Conservation (phyloP, 495 filamentous ascomycete species). For the Parathielavia hyrcaniae region DNA sequence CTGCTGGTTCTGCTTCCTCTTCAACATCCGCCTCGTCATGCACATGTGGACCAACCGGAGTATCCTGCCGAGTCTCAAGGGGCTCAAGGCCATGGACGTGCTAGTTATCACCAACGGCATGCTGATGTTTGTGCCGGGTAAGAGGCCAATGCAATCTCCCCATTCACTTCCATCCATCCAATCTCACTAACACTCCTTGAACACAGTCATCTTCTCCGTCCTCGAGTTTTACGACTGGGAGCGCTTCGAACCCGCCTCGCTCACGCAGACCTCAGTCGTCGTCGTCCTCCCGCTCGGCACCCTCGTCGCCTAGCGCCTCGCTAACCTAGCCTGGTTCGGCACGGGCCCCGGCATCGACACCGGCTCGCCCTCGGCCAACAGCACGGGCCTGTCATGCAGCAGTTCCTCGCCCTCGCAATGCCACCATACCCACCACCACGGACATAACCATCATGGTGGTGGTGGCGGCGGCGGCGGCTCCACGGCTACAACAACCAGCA, state of each 20-base stretch:
- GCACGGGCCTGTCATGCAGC: too few relatives aligned
- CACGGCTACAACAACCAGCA: too few relatives aligned
- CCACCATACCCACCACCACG: background rate
- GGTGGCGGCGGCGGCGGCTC: too few relatives aligned
- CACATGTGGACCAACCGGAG: conserved; percentile 32
- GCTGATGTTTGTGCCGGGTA: conserved; percentile 68
- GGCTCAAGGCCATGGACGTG: conserved; percentile 35
- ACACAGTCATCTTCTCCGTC: conserved; percentile 60
- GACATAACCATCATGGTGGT: too few relatives aligned
- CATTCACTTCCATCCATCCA: conserved; percentile 10
- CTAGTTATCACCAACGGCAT: conserved; percentile 36
- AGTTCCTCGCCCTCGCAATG: background rate
- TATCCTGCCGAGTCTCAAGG: conserved; percentile 28
- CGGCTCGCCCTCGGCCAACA: background rate
- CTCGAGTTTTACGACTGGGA: conserved; percentile 48
- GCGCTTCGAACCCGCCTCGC: conserved; percentile 51
- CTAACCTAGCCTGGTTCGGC: conserved; percentile 21
- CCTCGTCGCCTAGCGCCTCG: conserved; percentile 59
- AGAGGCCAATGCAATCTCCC: conserved; percentile 25
- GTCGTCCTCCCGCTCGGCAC: conserved; percentile 75
- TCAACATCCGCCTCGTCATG: conserved; percentile 61
- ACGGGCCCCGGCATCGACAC: background rate
- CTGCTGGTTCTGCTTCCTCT: conserved; percentile 68
- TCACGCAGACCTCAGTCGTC: conserved; percentile 60
- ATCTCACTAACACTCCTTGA: conserved; percentile 4